Base-by-base conservation (phyloP, 208 protist genomes). In the Zelonia costaricensis region DNA sequence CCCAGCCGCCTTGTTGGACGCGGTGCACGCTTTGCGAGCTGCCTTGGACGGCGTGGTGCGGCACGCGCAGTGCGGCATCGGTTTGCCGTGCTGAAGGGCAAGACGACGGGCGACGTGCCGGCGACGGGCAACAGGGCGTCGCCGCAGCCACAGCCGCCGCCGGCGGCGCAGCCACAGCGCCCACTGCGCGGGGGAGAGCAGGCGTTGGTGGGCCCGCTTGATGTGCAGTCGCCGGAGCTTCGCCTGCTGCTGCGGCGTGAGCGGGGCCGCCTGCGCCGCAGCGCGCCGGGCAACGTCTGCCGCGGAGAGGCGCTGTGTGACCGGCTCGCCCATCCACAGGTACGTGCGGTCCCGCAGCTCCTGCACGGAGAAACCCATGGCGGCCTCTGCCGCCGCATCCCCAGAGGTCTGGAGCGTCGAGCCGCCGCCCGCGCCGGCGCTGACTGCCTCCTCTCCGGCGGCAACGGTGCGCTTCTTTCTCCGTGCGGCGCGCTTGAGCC, bases 121-220 rank as follows among this genome's bases (percentile, higher is more conserved):
- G 16, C 48, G 61, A 1, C 45, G 61, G 4, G 72, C 46, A 4
- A 64, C 46, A 1, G 69, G 72, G 16, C 75, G 70, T 15, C 76
- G 49, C 9, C 80, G 73, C 63, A 66, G 60, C 58, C 70, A 71
- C 20, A 91, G 63, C 13, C 78, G 74, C 25, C 73, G 48, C 4
- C 76, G 66, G 18, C 84, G 80, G 15, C 65, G 74, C 44, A 83
- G 60, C 44, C 74, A 48, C 25, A 85, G 51, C 33, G 54, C 42
- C 78, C 84, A 87, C 48, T 78, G 74, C 52, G 62, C 39, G 46
- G 60, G 54, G 3, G 78, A 72, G 15, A 86, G 53, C 5, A 70
- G 15, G 28, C 68, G 83, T n/a, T 72, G 74, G 42, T 85, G 76
- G 6, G 25, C 54, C 33, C 56, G 63, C 44, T 74, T 69, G 33